Percentiles rank a stretch among this genome's conserved stretches.
Conservation (phyloP, 306 rosid species). For the Citrullus colocynthis region DNA sequence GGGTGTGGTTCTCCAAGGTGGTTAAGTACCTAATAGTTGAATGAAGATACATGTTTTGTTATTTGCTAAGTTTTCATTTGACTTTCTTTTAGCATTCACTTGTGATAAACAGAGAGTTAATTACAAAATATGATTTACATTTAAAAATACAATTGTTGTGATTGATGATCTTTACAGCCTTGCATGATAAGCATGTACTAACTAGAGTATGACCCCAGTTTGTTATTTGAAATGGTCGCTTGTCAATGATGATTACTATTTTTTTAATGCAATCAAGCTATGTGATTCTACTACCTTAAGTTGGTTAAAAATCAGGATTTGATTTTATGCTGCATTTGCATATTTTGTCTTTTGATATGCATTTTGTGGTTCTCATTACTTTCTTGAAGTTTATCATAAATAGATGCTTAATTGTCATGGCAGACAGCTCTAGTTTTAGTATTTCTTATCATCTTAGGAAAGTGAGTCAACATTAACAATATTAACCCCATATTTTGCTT, state of each 20-base stretch:
- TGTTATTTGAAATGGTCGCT: too few species aligned
- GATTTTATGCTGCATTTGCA: not conserved
- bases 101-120: too few species aligned
- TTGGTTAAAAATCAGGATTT: not conserved
- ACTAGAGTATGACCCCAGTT: too few species aligned
- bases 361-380: not conserved
- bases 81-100: too few species aligned
- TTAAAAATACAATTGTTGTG: too few species aligned
- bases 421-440: not conserved
- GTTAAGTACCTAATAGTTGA: too few species aligned
- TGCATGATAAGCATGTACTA: too few species aligned
- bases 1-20: too few species aligned
- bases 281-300: not conserved
- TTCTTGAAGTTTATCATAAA: not conserved
- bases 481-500: not conserved
- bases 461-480: not conserved
- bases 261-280: not conserved
- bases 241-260: not conserved
- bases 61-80: too few species aligned
- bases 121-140: too few species aligned
- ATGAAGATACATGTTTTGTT: too few species aligned
- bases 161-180: too few species aligned
- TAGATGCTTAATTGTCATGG: not conserved
- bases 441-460: not conserved
- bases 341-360: not conserved